Percentiles rank a stretch among this genome's conserved stretches.
phyloP scores from a whole-genome alignment of 2,329 filamentous ascomycete species.

The Periconia macrospinosa region DNA sequence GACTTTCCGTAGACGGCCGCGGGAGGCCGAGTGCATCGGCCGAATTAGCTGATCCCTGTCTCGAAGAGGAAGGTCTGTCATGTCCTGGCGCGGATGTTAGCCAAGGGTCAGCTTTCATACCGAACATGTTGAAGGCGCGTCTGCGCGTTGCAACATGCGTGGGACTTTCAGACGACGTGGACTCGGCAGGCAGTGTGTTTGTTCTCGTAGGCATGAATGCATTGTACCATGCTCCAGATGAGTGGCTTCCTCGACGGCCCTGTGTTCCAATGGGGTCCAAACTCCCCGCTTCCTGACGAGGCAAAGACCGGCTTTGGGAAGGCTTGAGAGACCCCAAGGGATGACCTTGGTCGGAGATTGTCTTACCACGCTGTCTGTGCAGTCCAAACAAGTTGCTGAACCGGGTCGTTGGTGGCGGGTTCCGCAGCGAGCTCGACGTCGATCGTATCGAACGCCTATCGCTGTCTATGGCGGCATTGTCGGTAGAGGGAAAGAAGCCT shows the following conservation, averaged over 20 bases:
- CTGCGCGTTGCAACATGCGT: slow-evolving; percentile 46
- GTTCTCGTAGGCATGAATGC: slow-evolving; percentile 45
- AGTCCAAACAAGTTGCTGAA: slow-evolving; percentile 63
- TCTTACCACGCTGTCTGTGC: slow-evolving; percentile 65
- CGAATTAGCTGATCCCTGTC: slow-evolving; percentile 70
- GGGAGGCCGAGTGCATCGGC: slow-evolving; percentile 37
- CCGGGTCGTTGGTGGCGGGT: slow-evolving; percentile 50
- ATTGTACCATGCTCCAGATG: slow-evolving; percentile 61
- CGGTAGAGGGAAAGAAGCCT: slow-evolving; percentile 42
- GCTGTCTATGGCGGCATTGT: slow-evolving; percentile 45
- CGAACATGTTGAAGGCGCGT: slow-evolving; percentile 54
- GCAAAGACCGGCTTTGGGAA: slow-evolving; percentile 77
- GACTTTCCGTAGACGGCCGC: slow-evolving; percentile 42
- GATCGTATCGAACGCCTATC: slow-evolving; percentile 52
- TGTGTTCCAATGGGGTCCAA: slow-evolving; percentile 54
- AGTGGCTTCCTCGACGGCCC: slow-evolving; percentile 58
- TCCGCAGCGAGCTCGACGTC: slow-evolving; percentile 53
- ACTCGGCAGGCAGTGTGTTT: slow-evolving; percentile 36
- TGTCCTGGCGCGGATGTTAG: slow-evolving; percentile 43
- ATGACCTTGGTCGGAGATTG: slow-evolving; percentile 62
- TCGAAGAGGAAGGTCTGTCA: slow-evolving; percentile 54
- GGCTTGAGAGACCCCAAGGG: slow-evolving; percentile 69
- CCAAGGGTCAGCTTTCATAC: slow-evolving; percentile 57
- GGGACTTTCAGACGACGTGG: slow-evolving; percentile 31
- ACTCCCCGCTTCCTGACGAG: slow-evolving; percentile 54